Percentiles rank a stretch among this genome's conserved stretches.
These are phyloP conservation scores for Oryza punctata DNA, from an alignment of 176 grass and related monocot species.

Conservation along the genomic window DNA sequence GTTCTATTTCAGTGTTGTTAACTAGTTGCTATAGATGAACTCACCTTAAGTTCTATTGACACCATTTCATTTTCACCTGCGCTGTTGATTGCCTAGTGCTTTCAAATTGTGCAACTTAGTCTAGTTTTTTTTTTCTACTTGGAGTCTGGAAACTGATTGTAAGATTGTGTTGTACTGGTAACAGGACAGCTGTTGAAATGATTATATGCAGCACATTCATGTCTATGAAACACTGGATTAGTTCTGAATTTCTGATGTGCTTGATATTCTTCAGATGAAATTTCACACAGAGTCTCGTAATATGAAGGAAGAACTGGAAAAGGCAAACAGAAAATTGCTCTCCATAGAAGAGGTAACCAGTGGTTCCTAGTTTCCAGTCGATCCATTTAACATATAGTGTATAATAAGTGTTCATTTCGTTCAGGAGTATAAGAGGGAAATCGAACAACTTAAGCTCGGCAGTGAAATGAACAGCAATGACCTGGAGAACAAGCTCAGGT, in stretches of 20 bases:
- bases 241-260: conserved; percentile 22
- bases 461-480: conserved; percentile 53
- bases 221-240: background rate
- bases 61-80: conserved; percentile 33
- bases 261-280: conserved; percentile 56
- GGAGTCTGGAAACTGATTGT: background rate
- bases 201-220: background rate
- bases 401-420: conserved; percentile 33
- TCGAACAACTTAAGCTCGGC: conserved; percentile 60
- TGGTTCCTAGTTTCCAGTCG: conserved; percentile 10
- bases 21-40: background rate
- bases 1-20: background rate
- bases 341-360: conserved; percentile 67
- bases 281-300: conserved; percentile 56
- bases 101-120: background rate
- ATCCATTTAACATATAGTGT: conserved; percentile 25
- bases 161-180: conserved; percentile 1
- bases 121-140: background rate
- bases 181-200: background rate
- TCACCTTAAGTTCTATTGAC: background rate
- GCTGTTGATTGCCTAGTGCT: background rate
- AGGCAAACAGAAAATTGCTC: conserved; percentile 62
- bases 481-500: conserved; percentile 75
- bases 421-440: conserved; percentile 64
- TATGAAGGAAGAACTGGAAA: conserved; percentile 70